These are phyloP conservation scores for Aspergillus vadensis DNA, from an alignment of 2,329 filamentous ascomycete genomes.

Conservation along the genomic window DNA sequence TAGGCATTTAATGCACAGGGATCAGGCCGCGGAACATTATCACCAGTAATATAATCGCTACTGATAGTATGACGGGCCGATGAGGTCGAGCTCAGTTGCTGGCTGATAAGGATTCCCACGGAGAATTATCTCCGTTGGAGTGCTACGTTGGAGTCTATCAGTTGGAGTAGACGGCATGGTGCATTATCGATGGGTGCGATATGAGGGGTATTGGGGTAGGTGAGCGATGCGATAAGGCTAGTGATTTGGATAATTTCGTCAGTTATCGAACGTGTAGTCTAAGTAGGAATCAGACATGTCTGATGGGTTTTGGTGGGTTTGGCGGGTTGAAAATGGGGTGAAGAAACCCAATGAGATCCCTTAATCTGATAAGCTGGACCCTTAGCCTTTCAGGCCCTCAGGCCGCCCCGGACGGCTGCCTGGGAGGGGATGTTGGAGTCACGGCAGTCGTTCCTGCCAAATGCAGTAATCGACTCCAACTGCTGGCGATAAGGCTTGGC, in stretches of 20 bases:
- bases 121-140: background rate
- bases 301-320: background rate
- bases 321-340: background rate
- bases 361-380: too few species aligned
- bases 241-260: background rate
- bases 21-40: background rate
- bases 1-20: background rate
- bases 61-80: background rate
- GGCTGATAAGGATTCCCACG: background rate
- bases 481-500: background rate
- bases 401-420: background rate
- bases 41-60: background rate
- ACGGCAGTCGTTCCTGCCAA: too few species aligned
- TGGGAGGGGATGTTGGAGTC: background rate
- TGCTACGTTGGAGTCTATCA: background rate
- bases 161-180: conserved; percentile 2
- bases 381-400: background rate
- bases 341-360: background rate
- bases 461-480: background rate
- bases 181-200: background rate
- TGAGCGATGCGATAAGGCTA: background rate
- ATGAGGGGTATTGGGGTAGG: background rate
- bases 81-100: background rate
- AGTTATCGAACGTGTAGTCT: background rate
- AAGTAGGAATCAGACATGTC: too few species aligned